Evolutionary conservation across 495 filamentous ascomycete genomes (phyloP).

Genomic region (Clavariopsis aquatica): DNA sequence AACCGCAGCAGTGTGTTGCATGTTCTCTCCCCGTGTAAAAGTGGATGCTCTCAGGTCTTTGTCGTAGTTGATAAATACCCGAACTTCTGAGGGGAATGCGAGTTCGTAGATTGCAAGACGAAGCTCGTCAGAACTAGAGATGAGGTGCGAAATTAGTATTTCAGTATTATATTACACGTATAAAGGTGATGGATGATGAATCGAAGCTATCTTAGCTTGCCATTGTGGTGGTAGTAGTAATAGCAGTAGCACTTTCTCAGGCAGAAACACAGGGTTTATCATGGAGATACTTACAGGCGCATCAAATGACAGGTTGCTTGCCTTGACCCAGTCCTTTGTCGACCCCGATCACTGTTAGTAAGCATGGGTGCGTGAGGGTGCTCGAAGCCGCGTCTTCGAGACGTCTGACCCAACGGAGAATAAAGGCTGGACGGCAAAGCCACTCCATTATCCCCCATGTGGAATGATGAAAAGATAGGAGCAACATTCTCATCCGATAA

Average conservation of each 20-base stretch:
- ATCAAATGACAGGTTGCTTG: background rate
- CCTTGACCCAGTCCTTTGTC: background rate
- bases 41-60: background rate
- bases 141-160: too few relatives aligned
- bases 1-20: conserved; percentile 6
- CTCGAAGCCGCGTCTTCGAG: background rate
- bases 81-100: background rate
- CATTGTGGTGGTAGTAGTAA: too few relatives aligned
- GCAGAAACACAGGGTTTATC: too few relatives aligned
- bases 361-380: background rate
- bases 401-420: background rate
- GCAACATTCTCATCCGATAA: background rate
- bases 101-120: conserved; percentile 10
- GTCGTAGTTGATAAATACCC: conserved; percentile 7
- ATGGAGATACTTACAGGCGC: too few relatives aligned
- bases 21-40: background rate
- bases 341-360: background rate
- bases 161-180: too few relatives aligned
- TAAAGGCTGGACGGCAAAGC: background rate
- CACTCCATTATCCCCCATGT: background rate
- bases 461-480: background rate
- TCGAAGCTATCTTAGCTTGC: too few relatives aligned
- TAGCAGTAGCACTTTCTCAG: too few relatives aligned
- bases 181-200: too few relatives aligned
- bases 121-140: background rate